Base-by-base conservation (phyloP, 345 rosid genomes). In the Pistacia integerrima region DNA sequence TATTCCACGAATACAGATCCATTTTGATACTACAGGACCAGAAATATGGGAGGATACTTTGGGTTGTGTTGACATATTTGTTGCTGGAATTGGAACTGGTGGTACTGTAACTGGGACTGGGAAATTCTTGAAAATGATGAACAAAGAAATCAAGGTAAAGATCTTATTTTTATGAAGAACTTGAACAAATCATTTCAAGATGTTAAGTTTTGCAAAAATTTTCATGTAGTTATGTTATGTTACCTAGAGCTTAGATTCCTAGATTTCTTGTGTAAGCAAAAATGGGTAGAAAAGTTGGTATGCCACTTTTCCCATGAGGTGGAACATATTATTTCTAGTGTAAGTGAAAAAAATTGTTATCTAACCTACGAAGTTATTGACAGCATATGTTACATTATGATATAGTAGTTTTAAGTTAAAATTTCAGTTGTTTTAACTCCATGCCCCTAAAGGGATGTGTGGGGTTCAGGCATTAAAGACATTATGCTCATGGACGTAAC, bases 1-100 rank as follows among this genome's bases (percentile, higher is more conserved):
- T 35, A 11, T 57, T 77, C 57, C 60, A 44, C 68, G 68, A 79
- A 70, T 85, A 83, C 88, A 94, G 98, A 82, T 90, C 46, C 98
- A 94, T 81, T 93, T 90, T 73, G 96, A 95, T 79, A 91, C 93
- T 67, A 95, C 98, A 30, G 98, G 99, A 75, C 98, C 97, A 60
- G 99, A 95, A 82, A 92, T 95, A 36, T 95, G 97, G 99, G 91
- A 89, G 77, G 99, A 93, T 84, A 93, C 99, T 63, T 74, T 85
- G 82, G 92, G 92, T 41, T 80, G 77, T 68, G 93, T 93, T 3
- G 94, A 92, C 81, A 81, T 93, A 57, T 83, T 95, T 69, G 88
- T 92, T 81, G 91, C 99, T 67, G 99, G 90, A 71, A 88, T 95
- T 72, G 99, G 98, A 77, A 92, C 98, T 64, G 99, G 99, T 73